phyloP scores from a whole-genome alignment of 2,329 filamentous ascomycete genomes.

The Beauveria asiatica region DNA sequence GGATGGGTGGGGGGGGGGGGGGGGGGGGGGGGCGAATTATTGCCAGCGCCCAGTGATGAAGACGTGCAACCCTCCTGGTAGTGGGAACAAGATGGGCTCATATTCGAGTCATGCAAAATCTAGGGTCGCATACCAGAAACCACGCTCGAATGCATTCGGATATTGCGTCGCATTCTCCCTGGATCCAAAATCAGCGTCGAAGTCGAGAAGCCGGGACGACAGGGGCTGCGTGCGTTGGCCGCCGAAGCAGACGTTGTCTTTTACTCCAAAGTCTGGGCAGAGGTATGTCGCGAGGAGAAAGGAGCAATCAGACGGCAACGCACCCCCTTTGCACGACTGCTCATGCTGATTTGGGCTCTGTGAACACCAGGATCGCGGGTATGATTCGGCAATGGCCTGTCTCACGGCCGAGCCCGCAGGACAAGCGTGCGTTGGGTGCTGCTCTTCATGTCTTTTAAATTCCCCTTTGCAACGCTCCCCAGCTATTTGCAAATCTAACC shows the following conservation, averaged over 20 bases:
- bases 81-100: no score
- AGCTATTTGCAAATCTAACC: neutral
- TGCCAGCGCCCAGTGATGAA: neutral
- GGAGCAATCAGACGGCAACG: neutral
- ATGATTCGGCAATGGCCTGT: conserved; percentile 41
- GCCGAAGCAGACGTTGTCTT: conserved; percentile 62
- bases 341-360: neutral
- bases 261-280: conserved; percentile 63
- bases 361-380: conserved; percentile 25
- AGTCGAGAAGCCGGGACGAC: conserved; percentile 59
- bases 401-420: conserved; percentile 34
- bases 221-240: conserved; percentile 51
- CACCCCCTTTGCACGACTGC: neutral
- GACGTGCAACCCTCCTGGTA: neutral
- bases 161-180: conserved; percentile 40
- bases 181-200: conserved; percentile 56
- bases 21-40: neutral
- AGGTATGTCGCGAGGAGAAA: conserved; percentile 37
- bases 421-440: conserved; percentile 34
- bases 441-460: neutral
- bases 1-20: no score
- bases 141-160: conserved; percentile 48
- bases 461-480: neutral
- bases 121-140: conserved; percentile 58
- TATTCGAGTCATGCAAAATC: no score